Conservation (phyloP, 176 grass and related monocot species). For the Ensete glaucum region DNA sequence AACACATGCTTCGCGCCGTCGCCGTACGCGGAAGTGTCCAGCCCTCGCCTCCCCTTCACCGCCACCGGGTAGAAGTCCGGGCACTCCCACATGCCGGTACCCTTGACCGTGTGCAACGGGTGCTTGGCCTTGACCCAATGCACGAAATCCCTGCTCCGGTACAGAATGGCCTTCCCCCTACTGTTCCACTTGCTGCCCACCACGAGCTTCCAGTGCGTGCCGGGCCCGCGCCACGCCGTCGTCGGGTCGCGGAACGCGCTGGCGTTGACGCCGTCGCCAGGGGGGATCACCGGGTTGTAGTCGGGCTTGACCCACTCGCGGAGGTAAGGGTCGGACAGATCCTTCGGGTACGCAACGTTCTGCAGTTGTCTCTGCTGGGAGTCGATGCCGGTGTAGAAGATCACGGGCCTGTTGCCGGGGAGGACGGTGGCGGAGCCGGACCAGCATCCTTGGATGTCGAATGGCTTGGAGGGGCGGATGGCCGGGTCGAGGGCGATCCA, state of each 20-base stretch:
- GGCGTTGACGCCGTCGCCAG: constrained; percentile 37
- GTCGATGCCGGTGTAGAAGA: constrained; percentile 76
- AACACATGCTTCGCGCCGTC: constrained; percentile 44
- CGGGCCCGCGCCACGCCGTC: constrained; percentile 62
- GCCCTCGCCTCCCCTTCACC: constrained; percentile 15
- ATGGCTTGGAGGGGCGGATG: constrained; percentile 24
- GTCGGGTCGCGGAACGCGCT: constrained; percentile 71
- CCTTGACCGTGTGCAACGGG: constrained; percentile 45
- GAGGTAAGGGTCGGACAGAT: constrained; percentile 62
- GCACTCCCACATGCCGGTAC: constrained; percentile 88
- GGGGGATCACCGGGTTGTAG: constrained; percentile 58
- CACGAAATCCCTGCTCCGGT: constrained; percentile 58
- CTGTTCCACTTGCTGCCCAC: constrained; percentile 30
- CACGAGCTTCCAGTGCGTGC: constrained; percentile 44
- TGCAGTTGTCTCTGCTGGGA: constrained; percentile 50
- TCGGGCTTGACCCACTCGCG: constrained; percentile 63
- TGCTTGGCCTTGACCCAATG: constrained; percentile 42
- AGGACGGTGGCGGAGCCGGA: constrained; percentile 80
- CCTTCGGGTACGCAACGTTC: constrained; percentile 60
- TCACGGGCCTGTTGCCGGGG: constrained; percentile 14
- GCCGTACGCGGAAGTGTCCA: constrained; percentile 25
- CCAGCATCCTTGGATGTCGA: constrained; percentile 71
- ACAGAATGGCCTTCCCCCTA: constrained; percentile 36
- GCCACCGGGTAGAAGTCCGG: constrained; percentile 65
- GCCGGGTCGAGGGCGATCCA: constrained; percentile 52